These are phyloP conservation scores for Clonostachys rosea DNA, from an alignment of 2,329 filamentous ascomycete genomes.

Conservation along the genomic window DNA sequence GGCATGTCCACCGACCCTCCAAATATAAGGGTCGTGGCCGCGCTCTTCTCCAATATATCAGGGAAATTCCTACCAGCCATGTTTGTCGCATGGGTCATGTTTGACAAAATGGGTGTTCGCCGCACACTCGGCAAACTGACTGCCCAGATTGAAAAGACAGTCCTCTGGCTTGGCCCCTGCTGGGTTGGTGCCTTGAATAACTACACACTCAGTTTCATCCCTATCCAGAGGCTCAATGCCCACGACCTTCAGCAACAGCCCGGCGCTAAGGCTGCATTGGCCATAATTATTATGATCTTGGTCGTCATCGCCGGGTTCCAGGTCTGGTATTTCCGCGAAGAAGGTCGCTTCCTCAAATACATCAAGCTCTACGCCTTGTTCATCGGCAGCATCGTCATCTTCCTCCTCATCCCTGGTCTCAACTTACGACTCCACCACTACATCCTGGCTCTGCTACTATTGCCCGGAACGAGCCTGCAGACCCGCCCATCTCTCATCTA, in stretches of 20 bases:
- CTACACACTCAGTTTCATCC: constrained; percentile 92
- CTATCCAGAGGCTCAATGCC: constrained; percentile 84
- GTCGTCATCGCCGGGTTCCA: constrained; percentile 67
- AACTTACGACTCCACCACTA: constrained; percentile 93
- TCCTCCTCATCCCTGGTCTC: constrained; percentile 69
- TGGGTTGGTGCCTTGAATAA: constrained; percentile 93
- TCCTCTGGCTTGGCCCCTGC: constrained; percentile 84
- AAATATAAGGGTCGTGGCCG: constrained; percentile 58
- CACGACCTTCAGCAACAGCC: constrained; percentile 88
- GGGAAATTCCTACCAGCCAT: constrained; percentile 82
- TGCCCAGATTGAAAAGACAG: constrained; percentile 83
- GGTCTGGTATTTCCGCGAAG: constrained; percentile 79
- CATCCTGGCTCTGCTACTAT: constrained; percentile 78
- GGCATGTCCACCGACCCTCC: constrained; percentile 88
- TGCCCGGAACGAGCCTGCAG: constrained; percentile 85
- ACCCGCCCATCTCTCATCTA: constrained; percentile 81
- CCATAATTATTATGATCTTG: constrained; percentile 70
- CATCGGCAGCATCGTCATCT: constrained; percentile 59
- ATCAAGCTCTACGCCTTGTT: constrained; percentile 74
- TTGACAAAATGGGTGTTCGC: constrained; percentile 73
- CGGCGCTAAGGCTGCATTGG: constrained; percentile 77
- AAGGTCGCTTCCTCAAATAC: constrained; percentile 74
- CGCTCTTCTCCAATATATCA: constrained; percentile 71
- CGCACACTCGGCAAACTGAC: constrained; percentile 68
- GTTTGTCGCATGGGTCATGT: constrained; percentile 85